These are phyloP conservation scores for Pyricularia pennisetigena DNA, from an alignment of 2,329 filamentous ascomycete species.

Conservation along the genomic window DNA sequence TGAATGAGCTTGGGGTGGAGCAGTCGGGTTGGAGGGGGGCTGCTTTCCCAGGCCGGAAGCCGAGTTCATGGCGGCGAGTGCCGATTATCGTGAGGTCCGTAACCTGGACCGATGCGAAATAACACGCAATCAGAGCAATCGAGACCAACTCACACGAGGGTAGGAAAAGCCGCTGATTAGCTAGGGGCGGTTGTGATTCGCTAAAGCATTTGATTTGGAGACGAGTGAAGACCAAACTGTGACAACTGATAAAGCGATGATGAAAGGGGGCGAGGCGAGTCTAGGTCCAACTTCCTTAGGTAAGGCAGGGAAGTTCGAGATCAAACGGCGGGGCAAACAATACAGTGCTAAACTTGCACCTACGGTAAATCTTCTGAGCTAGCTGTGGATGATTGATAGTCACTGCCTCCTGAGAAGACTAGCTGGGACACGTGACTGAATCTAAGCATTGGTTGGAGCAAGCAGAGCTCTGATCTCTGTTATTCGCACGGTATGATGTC, in stretches of 20 bases:
- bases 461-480: background rate
- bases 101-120: background rate
- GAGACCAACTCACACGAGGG: background rate
- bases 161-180: background rate
- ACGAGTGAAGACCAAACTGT: background rate
- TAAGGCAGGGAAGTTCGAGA: background rate
- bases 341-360: background rate
- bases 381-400: background rate
- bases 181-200: background rate
- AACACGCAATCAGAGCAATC: background rate
- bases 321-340: background rate
- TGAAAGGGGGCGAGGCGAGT: background rate
- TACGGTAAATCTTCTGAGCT: background rate
- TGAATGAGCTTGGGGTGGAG: conserved; percentile 29
- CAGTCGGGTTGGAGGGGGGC: conserved; percentile 32
- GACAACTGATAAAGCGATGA: background rate
- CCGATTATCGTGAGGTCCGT: background rate
- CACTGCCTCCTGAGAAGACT: background rate
- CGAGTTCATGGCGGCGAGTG: conserved; percentile 19
- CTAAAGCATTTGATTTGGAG: background rate
- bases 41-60: conserved; percentile 34
- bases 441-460: background rate
- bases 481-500: background rate
- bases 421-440: background rate
- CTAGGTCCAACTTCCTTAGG: background rate